Percentiles rank a stretch among this genome's conserved stretches.
These are phyloP conservation scores for Ophiocordyceps sinensis DNA, from an alignment of 2,329 filamentous ascomycete species.

Conservation along the genomic window DNA sequence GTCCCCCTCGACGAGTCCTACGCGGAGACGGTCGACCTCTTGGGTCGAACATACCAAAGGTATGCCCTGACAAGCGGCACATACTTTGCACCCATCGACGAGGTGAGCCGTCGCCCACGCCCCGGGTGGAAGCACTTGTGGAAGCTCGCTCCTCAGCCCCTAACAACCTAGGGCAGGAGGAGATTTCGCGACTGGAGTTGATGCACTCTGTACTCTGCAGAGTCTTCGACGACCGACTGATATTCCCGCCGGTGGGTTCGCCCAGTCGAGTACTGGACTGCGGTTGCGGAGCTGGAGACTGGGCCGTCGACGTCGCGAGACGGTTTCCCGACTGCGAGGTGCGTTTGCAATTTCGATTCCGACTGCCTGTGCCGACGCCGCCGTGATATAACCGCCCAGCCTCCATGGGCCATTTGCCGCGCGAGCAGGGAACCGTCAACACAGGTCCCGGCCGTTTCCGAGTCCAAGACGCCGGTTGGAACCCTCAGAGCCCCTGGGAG, in stretches of 20 bases:
- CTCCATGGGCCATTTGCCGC: too few relatives aligned
- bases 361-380: background rate
- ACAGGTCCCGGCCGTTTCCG: too few relatives aligned
- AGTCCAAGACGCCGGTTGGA: too few relatives aligned
- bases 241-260: constrained; percentile 52
- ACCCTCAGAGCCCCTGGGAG: too few relatives aligned
- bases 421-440: too few relatives aligned
- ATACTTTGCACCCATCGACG: constrained; percentile 57
- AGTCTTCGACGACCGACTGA: constrained; percentile 51
- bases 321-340: constrained; percentile 52
- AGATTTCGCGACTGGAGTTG: constrained; percentile 48
- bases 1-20: constrained; percentile 42
- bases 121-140: background rate
- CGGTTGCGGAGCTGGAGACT: constrained; percentile 56
- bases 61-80: constrained; percentile 49
- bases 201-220: constrained; percentile 48
- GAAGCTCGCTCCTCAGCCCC: background rate
- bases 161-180: constrained; percentile 35
- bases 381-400: too few relatives aligned
- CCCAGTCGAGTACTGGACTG: constrained; percentile 53
- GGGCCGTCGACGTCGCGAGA: constrained; percentile 55
- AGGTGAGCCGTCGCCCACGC: constrained; percentile 34
- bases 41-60: constrained; percentile 52
- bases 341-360: constrained; percentile 8
- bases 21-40: constrained; percentile 42